These are phyloP conservation scores for Amanita fuliginea DNA, from an alignment of 768 basidiomycete species.

Conservation along the genomic window DNA sequence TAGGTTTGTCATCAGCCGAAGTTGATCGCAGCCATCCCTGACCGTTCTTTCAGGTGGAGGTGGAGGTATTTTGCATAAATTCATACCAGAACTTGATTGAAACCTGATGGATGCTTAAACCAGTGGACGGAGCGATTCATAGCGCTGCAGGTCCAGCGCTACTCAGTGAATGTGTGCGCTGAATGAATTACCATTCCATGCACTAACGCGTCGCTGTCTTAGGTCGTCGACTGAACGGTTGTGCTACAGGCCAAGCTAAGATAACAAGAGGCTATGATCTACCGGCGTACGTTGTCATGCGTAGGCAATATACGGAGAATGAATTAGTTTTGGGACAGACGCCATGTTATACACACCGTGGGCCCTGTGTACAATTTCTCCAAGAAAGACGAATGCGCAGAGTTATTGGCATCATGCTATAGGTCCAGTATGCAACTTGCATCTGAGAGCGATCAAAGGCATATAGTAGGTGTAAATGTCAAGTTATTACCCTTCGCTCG, in stretches of 20 bases:
- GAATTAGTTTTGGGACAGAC: conserved; percentile 24
- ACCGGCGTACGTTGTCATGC: conserved; percentile 47
- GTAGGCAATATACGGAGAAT: neutral
- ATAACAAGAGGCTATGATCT: conserved; percentile 70
- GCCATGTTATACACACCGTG: conserved; percentile 71
- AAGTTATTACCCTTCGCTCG: neutral
- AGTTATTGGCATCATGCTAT: conserved; percentile 61
- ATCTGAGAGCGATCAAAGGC: conserved; percentile 43
- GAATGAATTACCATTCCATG: neutral
- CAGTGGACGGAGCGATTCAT: conserved; percentile 68
- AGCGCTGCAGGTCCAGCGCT: conserved; percentile 57
- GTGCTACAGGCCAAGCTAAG: conserved; percentile 64
- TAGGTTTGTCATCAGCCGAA: conserved; percentile 33
- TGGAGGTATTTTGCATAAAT: conserved; percentile 39
- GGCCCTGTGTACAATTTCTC: conserved; percentile 53
- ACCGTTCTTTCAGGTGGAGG: conserved; percentile 46
- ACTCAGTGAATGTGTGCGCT: conserved; percentile 53
- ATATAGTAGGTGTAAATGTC: conserved; percentile 38
- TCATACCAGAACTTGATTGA: neutral
- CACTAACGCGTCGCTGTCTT: neutral
- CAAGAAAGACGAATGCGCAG: conserved; percentile 32
- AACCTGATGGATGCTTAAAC: neutral
- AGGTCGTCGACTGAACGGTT: conserved; percentile 60
- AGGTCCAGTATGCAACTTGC: conserved; percentile 51
- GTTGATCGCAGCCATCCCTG: neutral